These are phyloP conservation scores for Sphagnum contortum DNA, from an alignment of 225 moss, liverwort and hornwort genomes.

Conservation along the genomic window DNA sequence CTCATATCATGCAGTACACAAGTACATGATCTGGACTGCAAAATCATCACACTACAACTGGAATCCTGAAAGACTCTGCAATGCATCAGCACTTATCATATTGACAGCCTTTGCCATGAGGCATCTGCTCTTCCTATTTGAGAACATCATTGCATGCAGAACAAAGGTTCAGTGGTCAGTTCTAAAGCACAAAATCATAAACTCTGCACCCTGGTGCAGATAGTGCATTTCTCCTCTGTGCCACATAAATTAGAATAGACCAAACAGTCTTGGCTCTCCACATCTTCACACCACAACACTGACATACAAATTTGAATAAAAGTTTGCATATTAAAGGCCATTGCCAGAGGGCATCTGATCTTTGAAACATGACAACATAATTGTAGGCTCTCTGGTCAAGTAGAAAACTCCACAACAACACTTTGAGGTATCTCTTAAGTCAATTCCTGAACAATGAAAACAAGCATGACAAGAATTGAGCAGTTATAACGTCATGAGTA, in stretches of 20 bases:
- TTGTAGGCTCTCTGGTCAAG: no score
- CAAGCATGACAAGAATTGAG: no score
- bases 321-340: background rate
- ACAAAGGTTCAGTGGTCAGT: background rate
- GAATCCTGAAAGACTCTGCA: background rate
- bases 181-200: background rate
- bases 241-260: background rate
- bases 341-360: conserved; percentile 30
- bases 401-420: no score
- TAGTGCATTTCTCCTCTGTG: background rate
- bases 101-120: conserved; percentile 27
- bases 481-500: no score
- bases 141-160: conserved; percentile 26
- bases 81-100: conserved; percentile 6
- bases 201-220: no score
- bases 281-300: background rate
- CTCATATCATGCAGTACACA: background rate
- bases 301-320: background rate
- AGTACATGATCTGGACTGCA: background rate
- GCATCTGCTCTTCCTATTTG: conserved; percentile 26
- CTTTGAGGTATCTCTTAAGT: no score
- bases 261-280: background rate
- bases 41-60: background rate
- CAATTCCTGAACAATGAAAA: no score
- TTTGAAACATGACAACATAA: conserved; percentile 12